Base-by-base conservation (phyloP, 2,329 filamentous ascomycete species). In the Coniella lustricola region DNA sequence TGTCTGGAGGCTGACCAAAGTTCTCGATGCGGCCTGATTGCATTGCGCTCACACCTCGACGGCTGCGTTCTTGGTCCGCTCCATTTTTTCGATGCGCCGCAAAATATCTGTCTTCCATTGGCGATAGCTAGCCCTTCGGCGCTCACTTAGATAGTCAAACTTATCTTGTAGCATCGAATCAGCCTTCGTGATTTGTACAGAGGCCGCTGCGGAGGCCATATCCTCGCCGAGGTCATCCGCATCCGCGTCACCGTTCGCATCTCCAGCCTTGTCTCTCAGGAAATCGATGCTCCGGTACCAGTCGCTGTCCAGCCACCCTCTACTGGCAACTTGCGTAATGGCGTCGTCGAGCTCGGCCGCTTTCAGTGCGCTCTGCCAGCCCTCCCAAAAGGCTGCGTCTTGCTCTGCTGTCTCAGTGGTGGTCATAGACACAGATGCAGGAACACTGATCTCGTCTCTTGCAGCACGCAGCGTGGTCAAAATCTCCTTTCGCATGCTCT, bases 131-230 rank as follows among this genome's bases (percentile, higher is more conserved):
- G 69, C 70, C 56, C 74, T 73, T 55, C 79, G 80, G 52, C 74
- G 69, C 42, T 83, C 79, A 54, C 81, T 83, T 57, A 90, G 64
- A 58, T 82, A 87, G 58, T 90, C 84, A 58, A 86, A 82, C 40
- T 77, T 75, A 54, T 84, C 81, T 63, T 90, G 85, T 57, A 90
- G 79, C 85, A 90, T 90, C 2, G 82, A 85, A 54, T 81, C 78
- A 8, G 73, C 68, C 49, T 73, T 63, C 64, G 80, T 66, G 33
- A 73, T 61, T 49, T 73, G 68, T 33, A 67, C 60, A 50, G 64
- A 69, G 52, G 59, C 64, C 9, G 57, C 13, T 34, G 47, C 42
- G 22, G 32, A 17, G 12, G 18, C 57, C 20, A 56, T 49, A 39
- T 53, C 55, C 25, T 65, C 65, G n/a, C 68, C 62, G 1, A 60